Evolutionary conservation across 345 rosid species (phyloP).

Genomic region (sweet orange (Citrus sinensis)): DNA sequence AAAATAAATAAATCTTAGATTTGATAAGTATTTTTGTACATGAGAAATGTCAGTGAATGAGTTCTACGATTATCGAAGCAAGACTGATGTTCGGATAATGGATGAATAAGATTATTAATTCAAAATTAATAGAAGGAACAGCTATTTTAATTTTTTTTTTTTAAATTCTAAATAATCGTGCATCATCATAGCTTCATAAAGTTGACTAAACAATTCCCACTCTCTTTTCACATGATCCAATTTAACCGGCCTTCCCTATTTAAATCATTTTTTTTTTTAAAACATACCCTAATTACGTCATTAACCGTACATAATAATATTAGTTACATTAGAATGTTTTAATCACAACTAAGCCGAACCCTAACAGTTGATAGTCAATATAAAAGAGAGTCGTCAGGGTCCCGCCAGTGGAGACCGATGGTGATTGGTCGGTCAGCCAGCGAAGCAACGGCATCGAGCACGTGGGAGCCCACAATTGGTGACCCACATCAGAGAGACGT

Average conservation of each 20-base stretch:
- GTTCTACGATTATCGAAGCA: too few species aligned
- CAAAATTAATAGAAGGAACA: not conserved
- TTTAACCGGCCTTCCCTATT: not conserved
- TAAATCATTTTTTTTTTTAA: not conserved
- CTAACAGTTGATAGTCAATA: not conserved
- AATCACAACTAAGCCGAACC: not conserved
- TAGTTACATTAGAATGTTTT: not conserved
- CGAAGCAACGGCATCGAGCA: slow-evolving; percentile 9
- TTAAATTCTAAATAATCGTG: not conserved
- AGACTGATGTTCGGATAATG: not conserved
- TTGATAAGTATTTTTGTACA: not conserved
- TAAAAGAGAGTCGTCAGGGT: not conserved
- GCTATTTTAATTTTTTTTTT: not conserved
- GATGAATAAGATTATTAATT: not conserved
- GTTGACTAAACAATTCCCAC: not conserved
- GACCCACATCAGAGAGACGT: not conserved
- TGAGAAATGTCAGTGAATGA: not conserved
- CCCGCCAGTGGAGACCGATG: not conserved
- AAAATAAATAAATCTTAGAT: not conserved
- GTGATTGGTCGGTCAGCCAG: slow-evolving; percentile 25
- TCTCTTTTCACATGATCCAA: not conserved
- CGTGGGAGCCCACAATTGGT: slow-evolving; percentile 15
- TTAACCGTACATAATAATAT: not conserved
- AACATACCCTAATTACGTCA: not conserved
- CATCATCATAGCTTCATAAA: not conserved